phyloP scores from a whole-genome alignment of 225 moss, liverwort and hornwort genomes.

The Straminergon stramineum region DNA sequence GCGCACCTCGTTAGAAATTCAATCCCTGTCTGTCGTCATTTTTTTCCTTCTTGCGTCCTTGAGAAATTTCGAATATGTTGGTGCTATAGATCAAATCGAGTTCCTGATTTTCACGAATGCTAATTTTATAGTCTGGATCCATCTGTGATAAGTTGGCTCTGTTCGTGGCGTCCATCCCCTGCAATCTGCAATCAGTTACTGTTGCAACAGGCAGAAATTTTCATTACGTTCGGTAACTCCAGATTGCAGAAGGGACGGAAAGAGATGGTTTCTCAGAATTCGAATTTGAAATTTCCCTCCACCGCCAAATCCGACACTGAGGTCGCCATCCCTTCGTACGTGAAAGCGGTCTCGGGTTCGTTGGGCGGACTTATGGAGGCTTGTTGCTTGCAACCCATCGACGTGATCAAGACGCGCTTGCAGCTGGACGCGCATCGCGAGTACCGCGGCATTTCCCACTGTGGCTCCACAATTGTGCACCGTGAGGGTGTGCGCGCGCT shows the following conservation, averaged over 20 bases:
- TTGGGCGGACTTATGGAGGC: constrained; percentile 59
- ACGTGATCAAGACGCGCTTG: constrained; percentile 78
- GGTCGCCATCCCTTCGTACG: constrained; percentile 26
- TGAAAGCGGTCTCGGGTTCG: constrained; percentile 63
- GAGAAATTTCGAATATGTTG: neutral
- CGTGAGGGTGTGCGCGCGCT: constrained; percentile 51
- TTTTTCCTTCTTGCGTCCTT: neutral
- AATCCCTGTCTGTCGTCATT: neutral
- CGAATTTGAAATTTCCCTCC: neutral
- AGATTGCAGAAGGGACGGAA: neutral
- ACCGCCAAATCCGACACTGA: neutral
- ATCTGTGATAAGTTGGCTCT: neutral
- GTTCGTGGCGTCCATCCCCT: neutral
- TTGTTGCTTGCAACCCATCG: constrained; percentile 71
- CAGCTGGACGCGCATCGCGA: constrained; percentile 51
- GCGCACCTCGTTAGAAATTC: neutral
- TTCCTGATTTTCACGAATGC: neutral
- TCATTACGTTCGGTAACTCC: neutral
- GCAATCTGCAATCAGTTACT: neutral
- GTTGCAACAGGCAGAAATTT: neutral
- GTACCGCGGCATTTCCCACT: constrained; percentile 65
- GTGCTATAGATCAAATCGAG: neutral
- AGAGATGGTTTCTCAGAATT: neutral
- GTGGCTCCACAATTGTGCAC: constrained; percentile 41
- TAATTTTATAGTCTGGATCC: neutral